Conservation (phyloP, 169 alveolate species). For the Cryptosporidium ubiquitum region DNA sequence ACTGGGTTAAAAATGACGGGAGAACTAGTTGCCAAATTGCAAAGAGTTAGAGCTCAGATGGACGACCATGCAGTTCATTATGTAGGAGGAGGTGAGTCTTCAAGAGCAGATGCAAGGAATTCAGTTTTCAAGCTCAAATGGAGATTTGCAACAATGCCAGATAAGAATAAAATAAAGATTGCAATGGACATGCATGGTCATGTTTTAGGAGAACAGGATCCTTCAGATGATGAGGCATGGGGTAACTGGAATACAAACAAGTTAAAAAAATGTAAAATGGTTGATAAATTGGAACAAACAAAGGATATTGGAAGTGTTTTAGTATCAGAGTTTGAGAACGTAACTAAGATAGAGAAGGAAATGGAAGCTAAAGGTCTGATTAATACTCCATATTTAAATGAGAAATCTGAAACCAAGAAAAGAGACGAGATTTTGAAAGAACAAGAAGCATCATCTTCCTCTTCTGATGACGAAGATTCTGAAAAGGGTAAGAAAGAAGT, state of each 20-base stretch:
- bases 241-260: constrained; percentile 70
- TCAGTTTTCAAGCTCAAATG: constrained; percentile 79
- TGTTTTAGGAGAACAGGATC: constrained; percentile 77
- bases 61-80: constrained; percentile 80
- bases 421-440: constrained; percentile 28
- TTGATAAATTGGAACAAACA: constrained; percentile 59
- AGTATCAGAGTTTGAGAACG: constrained; percentile 68
- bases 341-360: constrained; percentile 54
- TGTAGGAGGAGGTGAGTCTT: constrained; percentile 77
- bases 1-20: constrained; percentile 40
- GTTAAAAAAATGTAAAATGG: constrained; percentile 49
- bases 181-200: constrained; percentile 77
- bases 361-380: constrained; percentile 53
- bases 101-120: constrained; percentile 81
- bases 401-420: constrained; percentile 14
- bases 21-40: constrained; percentile 74
- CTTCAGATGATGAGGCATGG: constrained; percentile 81
- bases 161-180: constrained; percentile 70
- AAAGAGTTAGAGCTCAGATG: constrained; percentile 76
- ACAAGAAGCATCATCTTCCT: constrained; percentile 22
- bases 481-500: constrained; percentile 19
- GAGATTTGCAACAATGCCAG: constrained; percentile 77
- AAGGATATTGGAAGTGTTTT: constrained; percentile 56
- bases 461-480: constrained; percentile 42
- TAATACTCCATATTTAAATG: constrained; percentile 67